Conservation (phyloP, 352 stramenopile genomes). For the Phytophthora idaei region DNA sequence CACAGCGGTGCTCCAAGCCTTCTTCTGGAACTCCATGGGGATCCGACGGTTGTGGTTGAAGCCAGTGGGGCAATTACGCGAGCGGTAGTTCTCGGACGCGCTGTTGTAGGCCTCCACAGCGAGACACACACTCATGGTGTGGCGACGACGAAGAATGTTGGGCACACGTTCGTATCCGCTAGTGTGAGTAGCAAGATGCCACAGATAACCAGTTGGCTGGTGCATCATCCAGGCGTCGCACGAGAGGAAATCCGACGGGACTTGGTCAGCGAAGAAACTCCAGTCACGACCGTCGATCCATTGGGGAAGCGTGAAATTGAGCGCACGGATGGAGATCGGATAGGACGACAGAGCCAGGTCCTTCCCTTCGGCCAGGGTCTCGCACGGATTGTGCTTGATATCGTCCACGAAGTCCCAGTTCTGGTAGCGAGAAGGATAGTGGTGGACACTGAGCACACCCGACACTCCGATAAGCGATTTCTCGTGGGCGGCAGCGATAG, state of each 20-base stretch:
- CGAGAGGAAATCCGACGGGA: conserved; percentile 68
- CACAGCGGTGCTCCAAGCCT: conserved; percentile 52
- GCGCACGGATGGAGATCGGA: conserved; percentile 71
- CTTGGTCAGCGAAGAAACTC: conserved; percentile 68
- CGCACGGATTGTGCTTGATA: conserved; percentile 77
- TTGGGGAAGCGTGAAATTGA: conserved; percentile 75
- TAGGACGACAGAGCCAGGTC: conserved; percentile 71
- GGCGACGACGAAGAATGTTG: conserved; percentile 77
- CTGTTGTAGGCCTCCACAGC: conserved; percentile 77
- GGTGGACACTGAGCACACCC: conserved; percentile 73
- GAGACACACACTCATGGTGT: conserved; percentile 76
- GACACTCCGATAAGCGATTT: conserved; percentile 62
- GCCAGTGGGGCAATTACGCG: conserved; percentile 53
- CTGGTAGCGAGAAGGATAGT: conserved; percentile 84
- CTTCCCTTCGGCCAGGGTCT: conserved; percentile 34
- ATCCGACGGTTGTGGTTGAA: conserved; percentile 80
- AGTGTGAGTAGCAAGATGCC: conserved; percentile 75
- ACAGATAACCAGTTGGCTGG: conserved; percentile 59
- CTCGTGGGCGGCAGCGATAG: conserved; percentile 71
- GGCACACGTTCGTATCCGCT: conserved; percentile 79
- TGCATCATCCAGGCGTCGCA: conserved; percentile 80
- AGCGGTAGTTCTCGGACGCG: conserved; percentile 60
- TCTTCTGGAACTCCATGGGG: conserved; percentile 56
- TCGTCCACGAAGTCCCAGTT: conserved; percentile 90
- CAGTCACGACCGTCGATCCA: conserved; percentile 82